Base-by-base conservation (phyloP, 2,329 filamentous ascomycete genomes). In the Calonectria leucothoes region DNA sequence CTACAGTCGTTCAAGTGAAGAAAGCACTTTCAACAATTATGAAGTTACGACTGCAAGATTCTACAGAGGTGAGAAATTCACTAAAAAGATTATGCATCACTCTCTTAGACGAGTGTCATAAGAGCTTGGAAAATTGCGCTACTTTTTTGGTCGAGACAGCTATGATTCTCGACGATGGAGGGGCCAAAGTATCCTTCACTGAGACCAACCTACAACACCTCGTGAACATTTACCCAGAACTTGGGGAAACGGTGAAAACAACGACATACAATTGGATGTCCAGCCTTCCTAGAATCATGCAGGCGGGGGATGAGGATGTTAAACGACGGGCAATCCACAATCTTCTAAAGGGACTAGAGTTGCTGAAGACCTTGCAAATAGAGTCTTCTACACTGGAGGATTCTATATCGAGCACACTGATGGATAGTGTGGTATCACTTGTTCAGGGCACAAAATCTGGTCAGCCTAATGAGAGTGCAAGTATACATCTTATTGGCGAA, bases 201-300 rank as follows among this genome's bases (percentile, higher is more conserved):
- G 83, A 86, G 51, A 91, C 90, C 1, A 87, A 84, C 63, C 82
- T 98, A 6, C 88, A 87, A 33, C 89, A 92, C 74, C 85, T 97
- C 31, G 86, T 93, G 7, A 88, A 85, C 48, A 90, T 92, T 14
- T 92, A 95, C 77, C 84, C 89, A 2, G 86, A 90, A 63, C 87
- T 96, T 2, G 85, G 89, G 4, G 91, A 94, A 27, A 86, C 90
- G 3, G 86, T 96, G 31, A 94, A 94, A 78, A 90, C 89, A 33
- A 93, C 91, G 0, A 88, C 97, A 0, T 94, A 96, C 82, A 92
- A 92, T 66, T 98, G 96, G 95, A 90, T 96, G 29, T 91, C 91
- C 3, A 93, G 94, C 49, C 89, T 99, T 23, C 93, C 96, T 6
- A 91, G 95, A 20, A 85, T 95, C 17, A 96, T 98, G 92, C 95